These are phyloP conservation scores for Massarina eburnea DNA, from an alignment of 2,329 filamentous ascomycete species.

Conservation along the genomic window DNA sequence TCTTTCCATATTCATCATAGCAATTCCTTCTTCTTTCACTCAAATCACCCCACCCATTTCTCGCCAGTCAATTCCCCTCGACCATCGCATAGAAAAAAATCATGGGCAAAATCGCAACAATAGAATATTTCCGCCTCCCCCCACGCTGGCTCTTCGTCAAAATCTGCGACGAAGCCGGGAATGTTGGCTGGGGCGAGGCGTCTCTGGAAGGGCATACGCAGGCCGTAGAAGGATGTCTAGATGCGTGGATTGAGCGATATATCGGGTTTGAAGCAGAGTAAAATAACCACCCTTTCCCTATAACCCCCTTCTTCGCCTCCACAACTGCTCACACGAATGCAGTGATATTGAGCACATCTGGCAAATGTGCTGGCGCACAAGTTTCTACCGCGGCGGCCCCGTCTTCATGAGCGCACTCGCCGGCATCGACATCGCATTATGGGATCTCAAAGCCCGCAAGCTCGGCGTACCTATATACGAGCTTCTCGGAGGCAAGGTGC, in stretches of 20 bases:
- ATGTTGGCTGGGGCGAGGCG: constrained; percentile 73
- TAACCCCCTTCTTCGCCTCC: background rate
- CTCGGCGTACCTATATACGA: constrained; percentile 71
- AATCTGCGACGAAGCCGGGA: constrained; percentile 66
- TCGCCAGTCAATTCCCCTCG: too few species aligned
- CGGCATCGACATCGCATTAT: constrained; percentile 77
- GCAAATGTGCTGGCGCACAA: constrained; percentile 69
- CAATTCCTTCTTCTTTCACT: background rate
- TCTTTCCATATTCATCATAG: background rate
- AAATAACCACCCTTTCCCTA: constrained; percentile 8
- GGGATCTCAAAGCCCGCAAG: constrained; percentile 71
- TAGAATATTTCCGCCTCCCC: constrained; percentile 75
- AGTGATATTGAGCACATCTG: constrained; percentile 81
- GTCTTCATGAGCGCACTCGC: constrained; percentile 79
- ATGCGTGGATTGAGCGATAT: constrained; percentile 65
- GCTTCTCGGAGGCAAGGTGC: constrained; percentile 72
- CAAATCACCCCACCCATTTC: background rate
- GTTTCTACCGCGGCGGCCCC: constrained; percentile 76
- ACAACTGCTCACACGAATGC: background rate
- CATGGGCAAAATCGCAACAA: constrained; percentile 65
- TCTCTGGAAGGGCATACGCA: constrained; percentile 73
- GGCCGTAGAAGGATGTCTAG: constrained; percentile 72
- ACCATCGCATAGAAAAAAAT: constrained; percentile 3
- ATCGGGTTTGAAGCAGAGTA: constrained; percentile 71
- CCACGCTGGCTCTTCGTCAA: constrained; percentile 80